Percentiles rank a stretch among this genome's conserved stretches.
These are phyloP conservation scores for Amanita rimosa DNA, from an alignment of 768 basidiomycete species.

Conservation along the genomic window DNA sequence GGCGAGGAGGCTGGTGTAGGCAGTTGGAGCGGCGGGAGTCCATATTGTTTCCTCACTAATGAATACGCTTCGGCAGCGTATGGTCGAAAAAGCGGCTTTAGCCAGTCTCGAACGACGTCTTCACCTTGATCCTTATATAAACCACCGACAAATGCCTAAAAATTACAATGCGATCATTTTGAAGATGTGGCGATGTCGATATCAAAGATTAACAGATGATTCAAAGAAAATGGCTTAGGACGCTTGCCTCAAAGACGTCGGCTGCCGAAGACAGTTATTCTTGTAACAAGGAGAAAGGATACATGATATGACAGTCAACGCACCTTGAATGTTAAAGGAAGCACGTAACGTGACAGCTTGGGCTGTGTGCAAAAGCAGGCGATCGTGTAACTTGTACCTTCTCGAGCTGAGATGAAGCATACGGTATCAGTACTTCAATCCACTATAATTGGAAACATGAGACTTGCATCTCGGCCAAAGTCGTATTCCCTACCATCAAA, in stretches of 20 bases:
- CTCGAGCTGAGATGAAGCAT: conserved; percentile 33
- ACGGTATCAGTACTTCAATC: conserved; percentile 1
- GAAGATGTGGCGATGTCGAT: background rate
- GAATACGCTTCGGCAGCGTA: conserved; percentile 53
- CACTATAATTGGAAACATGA: background rate
- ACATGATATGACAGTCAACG: conserved; percentile 11
- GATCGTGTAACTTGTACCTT: conserved; percentile 51
- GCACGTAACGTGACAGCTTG: conserved; percentile 63
- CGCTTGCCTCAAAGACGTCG: conserved; percentile 65
- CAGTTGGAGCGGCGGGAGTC: conserved; percentile 35
- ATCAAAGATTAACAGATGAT: background rate
- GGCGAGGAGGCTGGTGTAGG: conserved; percentile 6
- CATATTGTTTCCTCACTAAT: conserved; percentile 54
- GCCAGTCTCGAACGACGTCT: conserved; percentile 43
- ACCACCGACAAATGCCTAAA: conserved; percentile 74
- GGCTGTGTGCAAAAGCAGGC: conserved; percentile 54
- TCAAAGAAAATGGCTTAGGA: background rate
- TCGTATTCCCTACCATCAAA: conserved; percentile 63
- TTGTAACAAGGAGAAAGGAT: conserved; percentile 1
- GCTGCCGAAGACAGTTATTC: conserved; percentile 27
- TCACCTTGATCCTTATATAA: conserved; percentile 64
- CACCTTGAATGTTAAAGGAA: conserved; percentile 66
- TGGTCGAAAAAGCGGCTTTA: conserved; percentile 49
- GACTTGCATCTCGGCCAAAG: conserved; percentile 57
- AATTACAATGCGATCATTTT: background rate